phyloP scores from a whole-genome alignment of 2,329 filamentous ascomycete genomes.

The Microdochium nivale region DNA sequence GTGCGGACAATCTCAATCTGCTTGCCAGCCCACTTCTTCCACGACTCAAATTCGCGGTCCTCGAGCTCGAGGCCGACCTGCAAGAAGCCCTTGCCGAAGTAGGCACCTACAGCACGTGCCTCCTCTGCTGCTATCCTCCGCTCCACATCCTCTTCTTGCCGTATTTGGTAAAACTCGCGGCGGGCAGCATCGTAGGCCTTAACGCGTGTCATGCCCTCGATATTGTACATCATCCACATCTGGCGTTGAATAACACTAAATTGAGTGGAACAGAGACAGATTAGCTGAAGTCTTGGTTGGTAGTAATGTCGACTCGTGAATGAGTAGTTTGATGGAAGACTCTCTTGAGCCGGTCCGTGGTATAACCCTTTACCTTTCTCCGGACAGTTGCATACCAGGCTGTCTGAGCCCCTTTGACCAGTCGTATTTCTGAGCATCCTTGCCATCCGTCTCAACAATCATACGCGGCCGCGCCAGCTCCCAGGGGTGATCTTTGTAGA shows the following conservation, averaged over 20 bases:
- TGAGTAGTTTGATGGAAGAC: no score
- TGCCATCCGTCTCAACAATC: constrained; percentile 77
- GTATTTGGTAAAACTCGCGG: constrained; percentile 80
- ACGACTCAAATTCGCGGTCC: constrained; percentile 68
- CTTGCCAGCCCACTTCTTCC: constrained; percentile 69
- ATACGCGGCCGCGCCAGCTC: constrained; percentile 84
- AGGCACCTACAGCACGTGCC: constrained; percentile 74
- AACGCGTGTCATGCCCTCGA: constrained; percentile 46
- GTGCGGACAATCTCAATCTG: constrained; percentile 33
- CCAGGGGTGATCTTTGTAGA: constrained; percentile 95
- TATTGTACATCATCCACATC: constrained; percentile 68
- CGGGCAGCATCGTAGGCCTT: constrained; percentile 80
- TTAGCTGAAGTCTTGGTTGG: neutral
- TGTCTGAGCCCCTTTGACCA: constrained; percentile 74
- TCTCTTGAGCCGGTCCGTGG: neutral
- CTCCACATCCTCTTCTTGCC: constrained; percentile 76
- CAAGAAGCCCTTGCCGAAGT: constrained; percentile 71
- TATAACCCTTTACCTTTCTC: constrained; percentile 65
- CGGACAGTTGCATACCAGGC: constrained; percentile 65
- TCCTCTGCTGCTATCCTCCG: constrained; percentile 80
- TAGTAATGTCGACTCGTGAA: no score
- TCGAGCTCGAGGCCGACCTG: constrained; percentile 79
- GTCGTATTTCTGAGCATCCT: constrained; percentile 66
- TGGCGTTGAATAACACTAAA: constrained; percentile 85
- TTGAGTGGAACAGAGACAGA: constrained; percentile 1